phyloP scores from a whole-genome alignment of 768 basidiomycete genomes.

The Russula ochroleuca region DNA sequence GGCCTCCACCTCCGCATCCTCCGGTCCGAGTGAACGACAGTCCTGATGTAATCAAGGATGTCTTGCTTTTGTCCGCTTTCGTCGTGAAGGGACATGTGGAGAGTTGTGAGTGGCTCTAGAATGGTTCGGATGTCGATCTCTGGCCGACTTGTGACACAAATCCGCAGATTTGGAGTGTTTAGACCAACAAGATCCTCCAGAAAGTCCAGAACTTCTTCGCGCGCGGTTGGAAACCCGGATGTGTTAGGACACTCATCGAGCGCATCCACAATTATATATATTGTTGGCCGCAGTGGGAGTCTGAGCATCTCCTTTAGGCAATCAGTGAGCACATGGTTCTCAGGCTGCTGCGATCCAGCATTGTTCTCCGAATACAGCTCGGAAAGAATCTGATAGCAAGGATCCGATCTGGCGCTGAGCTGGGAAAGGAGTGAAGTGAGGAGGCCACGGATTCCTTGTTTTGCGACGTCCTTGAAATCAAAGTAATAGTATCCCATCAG shows the following conservation, averaged over 20 bases:
- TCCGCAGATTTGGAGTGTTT: background rate
- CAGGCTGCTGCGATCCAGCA: background rate
- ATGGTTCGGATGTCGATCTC: conserved; percentile 5
- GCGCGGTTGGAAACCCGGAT: background rate
- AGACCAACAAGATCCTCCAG: background rate
- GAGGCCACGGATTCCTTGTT: conserved; percentile 6
- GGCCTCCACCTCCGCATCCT: conserved; percentile 11
- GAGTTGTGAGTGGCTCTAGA: background rate
- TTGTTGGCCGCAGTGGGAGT: background rate
- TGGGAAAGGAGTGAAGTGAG: conserved; percentile 7
- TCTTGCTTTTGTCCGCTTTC: conserved; percentile 5
- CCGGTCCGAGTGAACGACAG: background rate
- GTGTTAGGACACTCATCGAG: conserved; percentile 14
- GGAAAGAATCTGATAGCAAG: background rate
- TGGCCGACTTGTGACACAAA: conserved; percentile 9
- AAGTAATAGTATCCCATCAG: conserved; percentile 10
- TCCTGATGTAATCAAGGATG: conserved; percentile 1
- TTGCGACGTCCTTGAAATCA: background rate
- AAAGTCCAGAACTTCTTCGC: conserved; percentile 3
- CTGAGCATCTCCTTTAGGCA: conserved; percentile 6
- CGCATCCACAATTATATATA: conserved; percentile 14
- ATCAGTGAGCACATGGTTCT: background rate
- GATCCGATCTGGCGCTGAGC: background rate
- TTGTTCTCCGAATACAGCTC: background rate
- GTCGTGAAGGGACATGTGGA: conserved; percentile 5